Evolutionary conservation across 1,139 yeast species (phyloP).

Genomic region (Protomyces gravidus): DNA sequence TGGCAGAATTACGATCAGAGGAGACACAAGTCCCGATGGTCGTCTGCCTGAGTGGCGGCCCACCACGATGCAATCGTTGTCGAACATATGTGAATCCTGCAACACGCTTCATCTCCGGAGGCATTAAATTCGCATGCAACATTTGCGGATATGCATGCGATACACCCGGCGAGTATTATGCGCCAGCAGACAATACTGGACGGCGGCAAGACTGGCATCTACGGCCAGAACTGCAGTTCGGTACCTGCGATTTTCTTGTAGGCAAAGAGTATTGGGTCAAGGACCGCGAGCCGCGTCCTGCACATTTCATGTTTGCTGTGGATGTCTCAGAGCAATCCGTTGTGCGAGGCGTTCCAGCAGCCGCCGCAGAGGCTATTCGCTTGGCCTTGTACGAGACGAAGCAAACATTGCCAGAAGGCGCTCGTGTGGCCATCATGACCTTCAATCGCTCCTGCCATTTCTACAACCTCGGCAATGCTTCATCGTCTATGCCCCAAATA

Average conservation of each 20-base stretch:
- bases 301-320: conserved; percentile 71
- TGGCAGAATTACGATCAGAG: conserved; percentile 53
- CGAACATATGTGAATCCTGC: conserved; percentile 84
- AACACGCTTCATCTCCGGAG: conserved; percentile 61
- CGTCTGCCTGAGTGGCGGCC: conserved; percentile 48
- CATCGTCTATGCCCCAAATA: conserved; percentile 56
- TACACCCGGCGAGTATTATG: conserved; percentile 56
- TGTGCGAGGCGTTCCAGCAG: conserved; percentile 58
- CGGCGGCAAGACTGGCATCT: conserved; percentile 58
- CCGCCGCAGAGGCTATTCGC: conserved; percentile 71
- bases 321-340: conserved; percentile 67
- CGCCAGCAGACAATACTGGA: conserved; percentile 59
- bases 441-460: conserved; percentile 72
- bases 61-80: conserved; percentile 82
- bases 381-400: conserved; percentile 48
- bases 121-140: conserved; percentile 71
- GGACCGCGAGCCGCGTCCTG: conserved; percentile 43
- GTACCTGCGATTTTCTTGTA: conserved; percentile 80
- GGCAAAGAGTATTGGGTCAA: conserved; percentile 63
- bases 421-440: conserved; percentile 65
- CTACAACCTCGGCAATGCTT: conserved; percentile 55
- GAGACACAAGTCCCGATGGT: conserved; percentile 65
- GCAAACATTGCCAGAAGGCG: conserved; percentile 44
- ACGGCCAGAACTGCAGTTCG: conserved; percentile 73
- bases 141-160: conserved; percentile 75